Conservation (phyloP, 2,329 filamentous ascomycete genomes). For the Epicoccum nigrum region DNA sequence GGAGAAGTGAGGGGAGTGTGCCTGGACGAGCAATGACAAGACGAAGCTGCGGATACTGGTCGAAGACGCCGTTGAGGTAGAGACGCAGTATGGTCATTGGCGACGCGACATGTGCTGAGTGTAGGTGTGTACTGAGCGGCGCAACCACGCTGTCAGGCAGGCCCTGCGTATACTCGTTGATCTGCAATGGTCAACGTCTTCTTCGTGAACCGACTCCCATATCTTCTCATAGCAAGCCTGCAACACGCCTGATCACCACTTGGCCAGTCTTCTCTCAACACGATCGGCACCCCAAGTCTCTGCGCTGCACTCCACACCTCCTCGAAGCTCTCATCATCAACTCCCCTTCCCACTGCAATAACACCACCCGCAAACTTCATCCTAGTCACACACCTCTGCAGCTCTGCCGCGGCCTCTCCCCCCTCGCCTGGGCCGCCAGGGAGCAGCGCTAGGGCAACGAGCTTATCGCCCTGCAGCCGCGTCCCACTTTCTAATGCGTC, state of each 20-base stretch:
- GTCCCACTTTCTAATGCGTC: conserved; percentile 30
- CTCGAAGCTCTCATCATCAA: conserved; percentile 53
- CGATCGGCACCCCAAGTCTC: conserved; percentile 50
- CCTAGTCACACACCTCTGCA: conserved; percentile 50
- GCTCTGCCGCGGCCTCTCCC: conserved; percentile 42
- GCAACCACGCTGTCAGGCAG: conserved; percentile 19
- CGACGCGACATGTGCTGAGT: conserved; percentile 60
- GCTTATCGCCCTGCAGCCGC: conserved; percentile 40
- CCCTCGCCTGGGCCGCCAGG: conserved; percentile 39
- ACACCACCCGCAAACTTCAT: conserved; percentile 58
- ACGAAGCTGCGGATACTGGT: conserved; percentile 60
- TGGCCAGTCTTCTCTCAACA: conserved; percentile 31
- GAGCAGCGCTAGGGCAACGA: conserved; percentile 53
- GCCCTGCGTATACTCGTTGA: conserved; percentile 19
- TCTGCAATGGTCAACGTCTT: conserved; percentile 18
- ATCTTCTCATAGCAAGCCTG: neutral
- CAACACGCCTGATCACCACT: conserved; percentile 23
- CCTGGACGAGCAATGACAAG: conserved; percentile 60
- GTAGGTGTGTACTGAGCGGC: conserved; percentile 26
- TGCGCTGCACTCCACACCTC: conserved; percentile 50
- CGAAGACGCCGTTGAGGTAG: conserved; percentile 61
- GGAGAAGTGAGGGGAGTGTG: conserved; percentile 62
- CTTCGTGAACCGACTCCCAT: neutral
- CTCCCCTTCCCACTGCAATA: conserved; percentile 49
- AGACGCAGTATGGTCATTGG: conserved; percentile 58